phyloP scores from a whole-genome alignment of 2,329 filamentous ascomycete genomes.

The Xylariaceae sp. region DNA sequence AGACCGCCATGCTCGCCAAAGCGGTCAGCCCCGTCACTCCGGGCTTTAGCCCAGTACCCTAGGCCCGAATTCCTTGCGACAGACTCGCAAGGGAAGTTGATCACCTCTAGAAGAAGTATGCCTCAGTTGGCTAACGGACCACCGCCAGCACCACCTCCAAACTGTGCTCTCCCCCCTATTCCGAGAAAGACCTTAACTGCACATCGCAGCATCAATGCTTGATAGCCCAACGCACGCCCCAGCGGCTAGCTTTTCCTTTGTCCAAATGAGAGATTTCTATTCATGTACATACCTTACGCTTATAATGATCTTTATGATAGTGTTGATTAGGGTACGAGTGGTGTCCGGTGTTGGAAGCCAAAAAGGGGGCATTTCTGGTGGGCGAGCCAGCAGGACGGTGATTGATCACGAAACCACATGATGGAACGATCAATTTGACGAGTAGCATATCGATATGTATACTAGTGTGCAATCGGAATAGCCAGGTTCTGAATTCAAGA shows the following conservation, averaged over 20 bases:
- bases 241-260: slow-evolving; percentile 1
- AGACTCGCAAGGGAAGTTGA: slow-evolving; percentile 25
- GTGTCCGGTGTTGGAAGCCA: not conserved
- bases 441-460: slow-evolving; percentile 6
- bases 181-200: slow-evolving; percentile 44
- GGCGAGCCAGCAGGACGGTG: not conserved
- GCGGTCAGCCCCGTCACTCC: slow-evolving; percentile 35
- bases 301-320: slow-evolving; percentile 33
- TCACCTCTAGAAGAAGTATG: slow-evolving; percentile 55
- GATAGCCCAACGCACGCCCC: slow-evolving; percentile 5
- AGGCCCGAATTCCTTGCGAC: slow-evolving; percentile 20
- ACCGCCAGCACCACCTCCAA: slow-evolving; percentile 62
- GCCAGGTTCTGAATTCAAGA: not conserved
- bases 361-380: not conserved
- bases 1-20: slow-evolving; percentile 33
- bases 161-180: slow-evolving; percentile 60
- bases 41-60: slow-evolving; percentile 15
- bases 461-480: slow-evolving; percentile 3
- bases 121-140: slow-evolving; percentile 58
- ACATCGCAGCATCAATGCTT: slow-evolving; percentile 22
- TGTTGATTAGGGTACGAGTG: not conserved
- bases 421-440: slow-evolving; percentile 2
- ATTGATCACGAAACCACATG: slow-evolving; percentile 13
- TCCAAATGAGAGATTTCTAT: slow-evolving; percentile 17
- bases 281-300: slow-evolving; percentile 33